Conservation (phyloP, 352 stramenopile genomes). For the Blastocystis sp. region DNA sequence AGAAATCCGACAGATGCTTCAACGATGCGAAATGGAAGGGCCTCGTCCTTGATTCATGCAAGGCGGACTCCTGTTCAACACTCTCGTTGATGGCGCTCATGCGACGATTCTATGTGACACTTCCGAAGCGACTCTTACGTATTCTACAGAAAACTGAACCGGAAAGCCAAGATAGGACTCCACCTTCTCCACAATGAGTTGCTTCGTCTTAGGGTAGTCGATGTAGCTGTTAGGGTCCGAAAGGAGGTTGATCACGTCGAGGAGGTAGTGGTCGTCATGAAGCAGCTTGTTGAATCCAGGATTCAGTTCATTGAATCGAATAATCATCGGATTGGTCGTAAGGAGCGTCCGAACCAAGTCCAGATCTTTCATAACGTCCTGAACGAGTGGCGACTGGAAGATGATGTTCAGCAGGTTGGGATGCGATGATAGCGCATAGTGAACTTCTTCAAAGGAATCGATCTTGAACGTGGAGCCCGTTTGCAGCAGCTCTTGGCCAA, state of each 20-base stretch:
- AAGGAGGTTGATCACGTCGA: conserved; percentile 17
- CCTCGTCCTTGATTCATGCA: not conserved
- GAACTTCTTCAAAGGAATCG: conserved; percentile 9
- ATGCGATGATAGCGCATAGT: conserved; percentile 23
- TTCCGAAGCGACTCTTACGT: not conserved
- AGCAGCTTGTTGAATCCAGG: conserved; percentile 7
- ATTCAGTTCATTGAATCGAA: conserved; percentile 37
- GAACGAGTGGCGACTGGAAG: conserved; percentile 21
- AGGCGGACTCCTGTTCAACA: not conserved
- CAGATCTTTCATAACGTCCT: conserved; percentile 37
- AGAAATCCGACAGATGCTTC: not conserved
- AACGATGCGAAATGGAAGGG: not conserved
- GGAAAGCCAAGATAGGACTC: not conserved
- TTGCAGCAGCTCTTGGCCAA: not conserved
- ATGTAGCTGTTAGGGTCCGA: conserved; percentile 21
- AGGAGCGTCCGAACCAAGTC: conserved; percentile 9
- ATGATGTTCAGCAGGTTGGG: conserved; percentile 45
- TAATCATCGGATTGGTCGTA: conserved; percentile 21
- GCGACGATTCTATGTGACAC: not conserved
- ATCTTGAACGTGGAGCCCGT: not conserved
- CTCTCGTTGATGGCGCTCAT: not conserved
- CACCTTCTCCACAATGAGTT: conserved; percentile 18
- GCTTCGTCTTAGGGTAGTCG: conserved; percentile 27
- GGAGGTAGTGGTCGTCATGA: conserved; percentile 1
- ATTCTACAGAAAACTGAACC: conserved; percentile 18